phyloP scores from a whole-genome alignment of 2,329 filamentous ascomycete species.

The Penicillium sp. region DNA sequence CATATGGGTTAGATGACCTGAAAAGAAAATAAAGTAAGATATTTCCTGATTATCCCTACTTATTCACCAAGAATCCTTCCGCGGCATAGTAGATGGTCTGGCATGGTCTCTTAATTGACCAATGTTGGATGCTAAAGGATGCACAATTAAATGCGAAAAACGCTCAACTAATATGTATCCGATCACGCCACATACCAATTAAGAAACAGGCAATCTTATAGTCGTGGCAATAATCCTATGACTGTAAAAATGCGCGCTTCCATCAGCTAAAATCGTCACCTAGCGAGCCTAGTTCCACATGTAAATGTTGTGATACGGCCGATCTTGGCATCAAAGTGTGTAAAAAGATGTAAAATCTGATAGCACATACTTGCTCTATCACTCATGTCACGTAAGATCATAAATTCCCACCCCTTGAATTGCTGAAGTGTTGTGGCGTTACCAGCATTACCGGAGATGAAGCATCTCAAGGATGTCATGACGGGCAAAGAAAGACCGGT shows the following conservation, averaged over 20 bases:
- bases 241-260: not conserved
- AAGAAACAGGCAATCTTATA: not conserved
- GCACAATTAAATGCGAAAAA: no score
- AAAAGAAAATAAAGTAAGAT: no score
- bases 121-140: no score
- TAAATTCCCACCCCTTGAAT: not conserved
- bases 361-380: not conserved
- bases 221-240: not conserved
- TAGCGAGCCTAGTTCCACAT: no score
- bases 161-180: not conserved
- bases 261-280: not conserved
- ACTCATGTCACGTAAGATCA: not conserved
- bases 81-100: no score
- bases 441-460: conserved; percentile 24
- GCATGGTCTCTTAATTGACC: no score
- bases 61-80: no score
- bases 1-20: no score
- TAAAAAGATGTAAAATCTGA: not conserved
- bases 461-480: conserved; percentile 64
- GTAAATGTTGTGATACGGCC: not conserved
- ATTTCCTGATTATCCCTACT: no score
- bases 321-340: not conserved
- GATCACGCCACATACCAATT: no score
- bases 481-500: conserved; percentile 71
- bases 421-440: not conserved